These are phyloP conservation scores for Fusarium robinianum DNA, from an alignment of 2,329 filamentous ascomycete genomes.

Conservation along the genomic window DNA sequence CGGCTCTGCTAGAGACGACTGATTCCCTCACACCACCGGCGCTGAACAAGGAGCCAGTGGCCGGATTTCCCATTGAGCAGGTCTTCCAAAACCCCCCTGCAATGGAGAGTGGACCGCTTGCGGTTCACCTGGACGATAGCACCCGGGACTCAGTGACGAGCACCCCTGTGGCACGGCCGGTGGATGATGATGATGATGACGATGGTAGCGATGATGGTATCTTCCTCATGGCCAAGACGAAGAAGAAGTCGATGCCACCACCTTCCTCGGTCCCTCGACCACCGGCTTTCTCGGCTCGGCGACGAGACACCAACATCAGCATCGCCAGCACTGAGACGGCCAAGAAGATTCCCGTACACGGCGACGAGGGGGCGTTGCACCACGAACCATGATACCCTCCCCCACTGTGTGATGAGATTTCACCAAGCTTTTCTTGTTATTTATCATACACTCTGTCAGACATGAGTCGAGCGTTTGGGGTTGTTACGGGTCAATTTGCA, in stretches of 20 bases:
- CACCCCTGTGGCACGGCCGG: conserved; percentile 35
- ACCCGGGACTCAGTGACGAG: conserved; percentile 32
- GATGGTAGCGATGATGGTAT: conserved; percentile 61
- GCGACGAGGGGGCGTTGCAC: conserved; percentile 38
- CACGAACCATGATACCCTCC: conserved; percentile 36
- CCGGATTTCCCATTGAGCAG: conserved; percentile 53
- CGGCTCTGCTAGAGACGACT: conserved; percentile 54
- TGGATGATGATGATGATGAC: conserved; percentile 51
- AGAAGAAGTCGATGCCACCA: conserved; percentile 46
- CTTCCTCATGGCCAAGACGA: conserved; percentile 57
- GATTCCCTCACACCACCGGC: conserved; percentile 61
- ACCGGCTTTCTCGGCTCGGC: conserved; percentile 46
- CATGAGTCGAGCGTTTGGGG: conserved; percentile 22
- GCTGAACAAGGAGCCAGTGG: conserved; percentile 51
- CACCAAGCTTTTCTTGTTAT: conserved; percentile 16
- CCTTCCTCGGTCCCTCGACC: conserved; percentile 18
- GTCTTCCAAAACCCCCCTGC: conserved; percentile 41
- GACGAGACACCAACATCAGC: conserved; percentile 64
- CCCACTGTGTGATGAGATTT: conserved; percentile 24
- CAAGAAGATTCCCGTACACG: conserved; percentile 56
- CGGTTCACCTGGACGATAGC: conserved; percentile 35
- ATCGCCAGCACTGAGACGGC: conserved; percentile 67
- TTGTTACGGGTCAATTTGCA: conserved; percentile 22
- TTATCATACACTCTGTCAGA: conserved; percentile 26
- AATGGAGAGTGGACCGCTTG: conserved; percentile 41